Evolutionary conservation across 805 yeast species (phyloP), one percentile per base, ranked within the genome.

Genomic region (Candida germanica): DNA sequence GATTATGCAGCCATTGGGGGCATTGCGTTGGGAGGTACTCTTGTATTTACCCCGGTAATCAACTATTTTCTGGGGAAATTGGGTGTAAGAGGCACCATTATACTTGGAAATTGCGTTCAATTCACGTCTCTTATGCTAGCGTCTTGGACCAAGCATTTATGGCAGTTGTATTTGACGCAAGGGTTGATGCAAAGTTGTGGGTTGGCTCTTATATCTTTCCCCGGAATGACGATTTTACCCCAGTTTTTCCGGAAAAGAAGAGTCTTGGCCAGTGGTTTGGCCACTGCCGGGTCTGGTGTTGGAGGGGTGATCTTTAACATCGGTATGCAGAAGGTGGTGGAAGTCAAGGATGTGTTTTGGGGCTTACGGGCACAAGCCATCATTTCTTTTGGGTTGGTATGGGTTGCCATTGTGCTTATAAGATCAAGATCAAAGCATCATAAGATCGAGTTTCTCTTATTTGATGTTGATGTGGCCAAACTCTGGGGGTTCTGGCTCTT

Each of bases 1-100:
- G 84, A 80, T 40, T 83, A 72, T 53, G 85, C 87, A 10, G 59
- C 75, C 26, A 71, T 83, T 39, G 86, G 88, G 0, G 89, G 91
- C 2, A 49, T 83, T 8, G 73, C 83, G 0, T 77, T 81, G 33
- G 80, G 80, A 4, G 48, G 69, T 1, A 80, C 81, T 0, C 46
- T 76, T n/a, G 40, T 59, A 0, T 56, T 77, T 36, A 61, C 86
- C 29, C 83, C 83, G 0, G 27, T 73, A 1, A 62, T 75, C 23
- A 73, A 72, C 33, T 72, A 51, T 46, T 38, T 64, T 10, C 69
- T 66, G 24, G 79, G 81, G 14, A 40, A 37, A 15, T 36, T 74
- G 6, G 77, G 79, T 0, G 47, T 65, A 3, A 67, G 64, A 36
- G 29, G 53, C 6, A 64, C 69, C 2, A 61, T 77, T 8, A 35